Conservation (phyloP, 495 filamentous ascomycete genomes). For the Lindgomyces ingoldianus region DNA sequence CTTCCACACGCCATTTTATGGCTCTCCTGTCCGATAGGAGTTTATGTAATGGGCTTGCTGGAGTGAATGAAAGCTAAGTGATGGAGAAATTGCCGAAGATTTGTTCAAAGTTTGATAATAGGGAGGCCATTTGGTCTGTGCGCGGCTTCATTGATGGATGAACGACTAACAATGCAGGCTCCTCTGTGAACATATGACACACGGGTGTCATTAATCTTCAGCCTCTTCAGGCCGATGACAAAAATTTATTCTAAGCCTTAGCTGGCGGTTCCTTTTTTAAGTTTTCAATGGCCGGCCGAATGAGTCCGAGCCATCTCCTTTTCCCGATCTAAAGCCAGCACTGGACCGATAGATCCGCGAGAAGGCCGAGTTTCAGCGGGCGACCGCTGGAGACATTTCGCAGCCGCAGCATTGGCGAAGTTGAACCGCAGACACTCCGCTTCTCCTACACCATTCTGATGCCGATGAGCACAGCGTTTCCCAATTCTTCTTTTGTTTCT, state of each 20-base stretch:
- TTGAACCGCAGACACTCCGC: constrained; percentile 29
- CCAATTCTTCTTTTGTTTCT: not conserved
- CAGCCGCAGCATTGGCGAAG: constrained; percentile 24
- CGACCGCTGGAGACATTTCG: constrained; percentile 22
- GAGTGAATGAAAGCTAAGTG: no score
- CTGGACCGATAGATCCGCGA: constrained; percentile 6
- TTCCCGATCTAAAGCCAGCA: constrained; percentile 11
- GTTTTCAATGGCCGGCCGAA: constrained; percentile 1
- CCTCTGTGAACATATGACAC: no score
- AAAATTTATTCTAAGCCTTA: not conserved
- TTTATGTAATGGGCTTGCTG: no score
- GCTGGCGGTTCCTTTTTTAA: not conserved
- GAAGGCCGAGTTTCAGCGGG: constrained; percentile 17
- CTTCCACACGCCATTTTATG: no score
- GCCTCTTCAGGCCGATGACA: no score
- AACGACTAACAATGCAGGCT: no score
- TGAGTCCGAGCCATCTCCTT: constrained; percentile 8
- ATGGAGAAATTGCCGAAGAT: no score
- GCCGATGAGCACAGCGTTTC: not conserved
- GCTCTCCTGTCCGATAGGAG: no score
- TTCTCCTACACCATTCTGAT: constrained; percentile 7
- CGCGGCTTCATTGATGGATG: no score
- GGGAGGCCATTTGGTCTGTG: no score
- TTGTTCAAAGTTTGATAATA: no score
- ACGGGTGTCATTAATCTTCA: no score